Base-by-base conservation (phyloP, 139 green algal species). In the Coelastrella sp. region DNA sequence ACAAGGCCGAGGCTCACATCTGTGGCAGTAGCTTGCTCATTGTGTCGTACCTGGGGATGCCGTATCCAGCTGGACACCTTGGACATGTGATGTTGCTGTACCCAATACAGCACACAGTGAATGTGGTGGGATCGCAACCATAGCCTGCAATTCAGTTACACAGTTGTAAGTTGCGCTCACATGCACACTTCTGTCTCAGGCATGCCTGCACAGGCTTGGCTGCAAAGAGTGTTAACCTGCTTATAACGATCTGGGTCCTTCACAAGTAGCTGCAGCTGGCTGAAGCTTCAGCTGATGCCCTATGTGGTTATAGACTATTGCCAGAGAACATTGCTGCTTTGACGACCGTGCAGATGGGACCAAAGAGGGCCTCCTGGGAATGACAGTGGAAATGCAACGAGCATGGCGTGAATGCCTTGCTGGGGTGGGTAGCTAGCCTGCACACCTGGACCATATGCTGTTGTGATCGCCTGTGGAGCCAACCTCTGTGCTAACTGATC, bases 1-100 rank as follows among this genome's bases (percentile, higher is more conserved):
- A 9, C 45, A 57, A 57, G 11, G 15, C 11, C 45, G 15, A 57
- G 15, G 45, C 45, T 23, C 45, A 57, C n/a, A n/a, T n/a, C n/a
- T n/a, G 45, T 13, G 45, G 45, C 45, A 57, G 45, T 57, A 67
- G 59, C n/a, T n/a, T n/a, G n/a, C n/a, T n/a, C n/a, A n/a, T n/a
- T n/a, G n/a, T n/a, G 35, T 19, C 23, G 35, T n/a, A 69, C 75
- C 75, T 84, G 38, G 78, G 78, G 9, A 84, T 53, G 6, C 78
- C 78, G 25, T 76, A 84, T n/a, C 60, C 60, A 15, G 40, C n/a
- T 13, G 78, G 62, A 32, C 78, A 84, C 5, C 59, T 40, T 5
- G 78, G 78, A 40, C 78, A 84, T 27, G 78, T 84, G 8, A 76
- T 15, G 62, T 84, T 84, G 77, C 59, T 73, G 40, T 34, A 74